phyloP scores from a whole-genome alignment of 345 rosid genomes.

The Murraya koenigii region DNA sequence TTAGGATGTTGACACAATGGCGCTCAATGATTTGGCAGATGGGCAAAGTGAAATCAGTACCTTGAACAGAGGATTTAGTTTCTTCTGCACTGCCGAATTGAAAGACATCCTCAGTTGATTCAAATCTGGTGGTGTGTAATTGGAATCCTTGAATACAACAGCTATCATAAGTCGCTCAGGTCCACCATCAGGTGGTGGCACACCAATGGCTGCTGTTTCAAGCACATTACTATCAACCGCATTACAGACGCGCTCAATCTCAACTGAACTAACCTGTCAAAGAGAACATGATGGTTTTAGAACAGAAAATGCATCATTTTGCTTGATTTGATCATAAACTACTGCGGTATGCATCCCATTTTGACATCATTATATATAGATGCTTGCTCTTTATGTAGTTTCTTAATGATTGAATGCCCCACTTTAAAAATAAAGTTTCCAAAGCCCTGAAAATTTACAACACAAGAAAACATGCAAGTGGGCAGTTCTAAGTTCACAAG shows the following conservation, averaged over 20 bases:
- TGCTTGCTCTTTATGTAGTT: too few relatives aligned
- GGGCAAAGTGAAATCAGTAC: slow-evolving; percentile 27
- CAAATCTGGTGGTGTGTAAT: slow-evolving; percentile 32
- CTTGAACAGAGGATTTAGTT: slow-evolving; percentile 86
- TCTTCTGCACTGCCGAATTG: slow-evolving; percentile 83
- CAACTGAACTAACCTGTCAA: slow-evolving; percentile 83
- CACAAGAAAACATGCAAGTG: not conserved
- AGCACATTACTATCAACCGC: slow-evolving; percentile 54
- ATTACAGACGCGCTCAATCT: slow-evolving; percentile 89
- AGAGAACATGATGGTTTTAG: not conserved
- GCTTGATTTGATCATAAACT: not conserved
- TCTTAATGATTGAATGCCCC: not conserved
- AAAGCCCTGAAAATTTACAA: not conserved
- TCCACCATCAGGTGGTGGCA: slow-evolving; percentile 86
- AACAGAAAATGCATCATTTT: not conserved
- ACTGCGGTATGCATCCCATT: not conserved
- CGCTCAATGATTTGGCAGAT: not conserved
- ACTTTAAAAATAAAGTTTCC: not conserved
- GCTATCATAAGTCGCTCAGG: slow-evolving; percentile 83
- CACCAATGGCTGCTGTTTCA: slow-evolving; percentile 95
- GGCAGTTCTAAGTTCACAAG: not conserved
- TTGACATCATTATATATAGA: too few relatives aligned
- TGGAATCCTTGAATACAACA: slow-evolving; percentile 62
- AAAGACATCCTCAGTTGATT: slow-evolving; percentile 58
- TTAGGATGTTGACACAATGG: not conserved